phyloP scores from a whole-genome alignment of 2,329 filamentous ascomycete genomes.

The Ophiostoma ips region DNA sequence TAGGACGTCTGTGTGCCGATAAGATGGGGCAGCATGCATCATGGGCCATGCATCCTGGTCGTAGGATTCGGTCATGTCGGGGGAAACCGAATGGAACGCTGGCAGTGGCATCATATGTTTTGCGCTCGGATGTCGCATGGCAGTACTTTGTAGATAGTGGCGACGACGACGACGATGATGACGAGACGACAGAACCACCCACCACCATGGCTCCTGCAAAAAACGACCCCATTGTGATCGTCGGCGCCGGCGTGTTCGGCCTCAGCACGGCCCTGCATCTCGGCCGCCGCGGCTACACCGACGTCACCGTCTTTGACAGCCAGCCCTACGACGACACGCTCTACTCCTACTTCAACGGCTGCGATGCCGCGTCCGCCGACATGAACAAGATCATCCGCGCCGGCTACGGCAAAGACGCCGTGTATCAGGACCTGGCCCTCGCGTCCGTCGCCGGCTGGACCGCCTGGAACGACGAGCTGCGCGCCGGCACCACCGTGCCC shows the following conservation, averaged over 20 bases:
- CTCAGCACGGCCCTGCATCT: slow-evolving; percentile 28
- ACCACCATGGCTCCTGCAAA: background rate
- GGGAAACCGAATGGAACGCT: background rate
- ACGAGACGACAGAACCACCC: too few relatives aligned
- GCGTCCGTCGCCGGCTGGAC: slow-evolving; percentile 30
- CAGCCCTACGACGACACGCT: slow-evolving; percentile 26
- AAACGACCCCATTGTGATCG: background rate
- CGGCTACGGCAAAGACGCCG: slow-evolving; percentile 27
- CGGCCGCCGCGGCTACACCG: slow-evolving; percentile 28
- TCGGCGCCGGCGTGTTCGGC: slow-evolving; percentile 16
- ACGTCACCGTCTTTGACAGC: slow-evolving; percentile 24
- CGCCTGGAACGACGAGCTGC: slow-evolving; percentile 30
- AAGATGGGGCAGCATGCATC: background rate
- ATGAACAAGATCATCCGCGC: slow-evolving; percentile 31
- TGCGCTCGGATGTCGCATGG: too few relatives aligned
- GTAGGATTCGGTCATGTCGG: background rate
- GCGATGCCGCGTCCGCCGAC: slow-evolving; percentile 31
- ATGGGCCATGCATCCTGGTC: background rate
- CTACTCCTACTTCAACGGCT: slow-evolving; percentile 28
- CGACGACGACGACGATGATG: background rate
- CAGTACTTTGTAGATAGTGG: too few relatives aligned
- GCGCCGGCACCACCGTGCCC: slow-evolving; percentile 13
- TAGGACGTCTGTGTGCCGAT: background rate
- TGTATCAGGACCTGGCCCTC: slow-evolving; percentile 31
- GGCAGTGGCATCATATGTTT: too few relatives aligned